Evolutionary conservation across 805 yeast species (phyloP).

Genomic region (Komagataella mondaviorum): DNA sequence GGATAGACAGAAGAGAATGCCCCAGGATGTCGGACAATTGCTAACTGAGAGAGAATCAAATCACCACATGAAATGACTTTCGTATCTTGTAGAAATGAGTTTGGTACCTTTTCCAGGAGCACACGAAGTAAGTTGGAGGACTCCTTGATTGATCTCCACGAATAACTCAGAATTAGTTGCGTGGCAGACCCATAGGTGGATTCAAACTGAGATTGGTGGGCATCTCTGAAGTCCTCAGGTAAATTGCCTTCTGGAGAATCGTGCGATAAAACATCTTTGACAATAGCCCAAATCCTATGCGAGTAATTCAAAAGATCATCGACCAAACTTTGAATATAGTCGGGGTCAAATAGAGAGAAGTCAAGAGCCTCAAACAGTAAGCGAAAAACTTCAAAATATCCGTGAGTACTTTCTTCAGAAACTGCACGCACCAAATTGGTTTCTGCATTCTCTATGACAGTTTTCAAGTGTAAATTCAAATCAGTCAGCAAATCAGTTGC

Average conservation of each 20-base stretch:
- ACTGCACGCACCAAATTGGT: constrained; percentile 27
- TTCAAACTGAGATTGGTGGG: constrained; percentile 18
- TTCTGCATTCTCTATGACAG: constrained; percentile 19
- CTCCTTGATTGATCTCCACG: constrained; percentile 80
- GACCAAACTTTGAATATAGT: constrained; percentile 5
- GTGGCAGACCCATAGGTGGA: constrained; percentile 20
- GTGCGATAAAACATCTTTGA: constrained; percentile 38
- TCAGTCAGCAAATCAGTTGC: constrained; percentile 15
- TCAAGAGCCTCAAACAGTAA: constrained; percentile 12
- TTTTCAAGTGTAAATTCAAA: constrained; percentile 19
- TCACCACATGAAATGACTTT: constrained; percentile 30
- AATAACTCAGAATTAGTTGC: constrained; percentile 45
- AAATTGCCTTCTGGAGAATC: constrained; percentile 63
- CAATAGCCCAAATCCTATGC: constrained; percentile 27
- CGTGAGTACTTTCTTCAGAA: constrained; percentile 44
- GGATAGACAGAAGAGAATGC: constrained; percentile 87
- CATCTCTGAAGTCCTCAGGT: constrained; percentile 29
- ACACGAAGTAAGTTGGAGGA: constrained; percentile 41
- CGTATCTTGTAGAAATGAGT: constrained; percentile 11
- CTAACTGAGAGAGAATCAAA: constrained; percentile 49
- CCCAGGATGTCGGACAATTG: constrained; percentile 76
- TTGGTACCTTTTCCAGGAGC: constrained; percentile 22
- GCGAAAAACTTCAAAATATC: constrained; percentile 48
- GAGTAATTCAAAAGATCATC: constrained; percentile 2
- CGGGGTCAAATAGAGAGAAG: neutral